phyloP scores from a whole-genome alignment of 495 filamentous ascomycete species.

The Penicillium paradoxum region DNA sequence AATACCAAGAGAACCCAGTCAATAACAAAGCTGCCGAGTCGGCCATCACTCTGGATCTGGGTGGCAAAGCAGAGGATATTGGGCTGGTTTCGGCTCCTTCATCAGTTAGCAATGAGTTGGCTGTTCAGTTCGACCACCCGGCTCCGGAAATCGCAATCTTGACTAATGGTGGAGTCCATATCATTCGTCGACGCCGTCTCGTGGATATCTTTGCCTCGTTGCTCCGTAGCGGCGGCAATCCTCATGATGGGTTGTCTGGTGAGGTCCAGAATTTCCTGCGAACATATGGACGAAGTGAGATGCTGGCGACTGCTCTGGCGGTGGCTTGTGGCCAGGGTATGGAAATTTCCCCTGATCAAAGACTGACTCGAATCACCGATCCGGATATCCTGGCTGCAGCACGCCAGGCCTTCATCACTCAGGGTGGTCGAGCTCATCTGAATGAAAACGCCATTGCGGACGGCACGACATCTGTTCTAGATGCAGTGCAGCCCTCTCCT shows the following conservation, averaged over 20 bases:
- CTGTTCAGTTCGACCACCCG: slow-evolving; percentile 82
- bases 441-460: slow-evolving; percentile 69
- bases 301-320: slow-evolving; percentile 82
- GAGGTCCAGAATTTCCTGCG: slow-evolving; percentile 77
- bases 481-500: slow-evolving; percentile 79
- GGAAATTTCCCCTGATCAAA: slow-evolving; percentile 65
- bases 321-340: slow-evolving; percentile 93
- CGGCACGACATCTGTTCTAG: slow-evolving; percentile 55
- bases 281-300: slow-evolving; percentile 80
- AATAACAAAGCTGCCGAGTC: slow-evolving; percentile 57
- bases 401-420: slow-evolving; percentile 80
- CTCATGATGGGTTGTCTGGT: slow-evolving; percentile 72
- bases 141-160: slow-evolving; percentile 82
- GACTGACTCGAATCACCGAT: slow-evolving; percentile 68
- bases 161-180: slow-evolving; percentile 82
- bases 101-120: slow-evolving; percentile 82
- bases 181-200: slow-evolving; percentile 74
- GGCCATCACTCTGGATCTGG: slow-evolving; percentile 67
- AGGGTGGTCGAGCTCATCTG: slow-evolving; percentile 74
- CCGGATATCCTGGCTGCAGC: slow-evolving; percentile 76
- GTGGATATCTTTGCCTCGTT: slow-evolving; percentile 89
- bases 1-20: slow-evolving; percentile 48
- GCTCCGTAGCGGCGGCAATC: slow-evolving; percentile 63
- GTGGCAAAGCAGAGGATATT: slow-evolving; percentile 66
- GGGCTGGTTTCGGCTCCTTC: slow-evolving; percentile 69